Evolutionary conservation across 441 rosid genomes (phyloP).

Genomic region (Lepidium campestre): DNA sequence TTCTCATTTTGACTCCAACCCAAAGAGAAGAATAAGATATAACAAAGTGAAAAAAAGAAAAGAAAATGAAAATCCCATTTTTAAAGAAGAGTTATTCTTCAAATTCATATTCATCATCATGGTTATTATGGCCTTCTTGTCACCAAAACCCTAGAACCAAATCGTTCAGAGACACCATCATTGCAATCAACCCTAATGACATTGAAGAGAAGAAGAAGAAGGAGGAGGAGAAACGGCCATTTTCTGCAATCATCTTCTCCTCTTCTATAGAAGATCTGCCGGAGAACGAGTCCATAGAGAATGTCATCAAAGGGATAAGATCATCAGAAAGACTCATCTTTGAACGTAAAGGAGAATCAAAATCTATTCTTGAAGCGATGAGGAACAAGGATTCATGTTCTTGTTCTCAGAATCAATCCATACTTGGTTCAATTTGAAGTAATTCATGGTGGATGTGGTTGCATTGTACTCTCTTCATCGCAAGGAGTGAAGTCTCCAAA

Average conservation of each 20-base stretch:
- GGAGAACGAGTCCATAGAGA: conserved; percentile 41
- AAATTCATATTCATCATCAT: conserved; percentile 35
- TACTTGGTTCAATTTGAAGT: conserved; percentile 51
- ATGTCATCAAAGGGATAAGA: conserved; percentile 47
- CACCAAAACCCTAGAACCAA: conserved; percentile 57
- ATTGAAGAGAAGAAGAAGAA: neutral
- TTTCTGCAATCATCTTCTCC: neutral
- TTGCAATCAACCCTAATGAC: conserved; percentile 10
- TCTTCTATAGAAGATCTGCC: conserved; percentile 20
- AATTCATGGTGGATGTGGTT: conserved; percentile 88
- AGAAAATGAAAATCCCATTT: conserved; percentile 45
- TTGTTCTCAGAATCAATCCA: conserved; percentile 60
- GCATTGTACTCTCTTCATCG: conserved; percentile 50
- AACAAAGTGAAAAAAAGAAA: neutral
- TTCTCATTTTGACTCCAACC: neutral
- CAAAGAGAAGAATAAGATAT: neutral
- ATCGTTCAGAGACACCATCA: conserved; percentile 39
- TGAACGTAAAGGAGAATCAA: conserved; percentile 51
- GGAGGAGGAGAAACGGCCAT: neutral
- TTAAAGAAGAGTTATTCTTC: conserved; percentile 25
- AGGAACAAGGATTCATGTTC: conserved; percentile 25
- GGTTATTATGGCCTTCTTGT: conserved; percentile 75
- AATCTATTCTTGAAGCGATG: conserved; percentile 52
- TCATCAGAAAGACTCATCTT: conserved; percentile 65
- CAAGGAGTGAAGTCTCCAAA: conserved; percentile 36